Percentiles rank a stretch among this genome's conserved stretches.
Conservation (phyloP, 1,284 basidiomycete genomes). For the Fomitopsis palustris region DNA sequence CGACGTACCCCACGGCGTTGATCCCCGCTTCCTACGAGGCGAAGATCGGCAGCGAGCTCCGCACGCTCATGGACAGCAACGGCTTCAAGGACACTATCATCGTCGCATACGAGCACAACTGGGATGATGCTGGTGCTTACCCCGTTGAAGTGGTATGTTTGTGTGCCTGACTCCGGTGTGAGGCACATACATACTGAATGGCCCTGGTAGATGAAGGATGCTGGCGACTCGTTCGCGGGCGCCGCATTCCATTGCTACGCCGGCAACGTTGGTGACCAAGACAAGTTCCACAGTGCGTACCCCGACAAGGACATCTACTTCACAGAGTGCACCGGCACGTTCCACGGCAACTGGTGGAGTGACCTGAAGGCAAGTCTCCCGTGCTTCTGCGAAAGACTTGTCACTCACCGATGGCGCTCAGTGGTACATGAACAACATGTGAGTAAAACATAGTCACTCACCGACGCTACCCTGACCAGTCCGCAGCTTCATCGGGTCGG, state of each 20-base stretch:
- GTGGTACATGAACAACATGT: slow-evolving; percentile 78
- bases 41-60: slow-evolving; percentile 36
- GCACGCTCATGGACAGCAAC: slow-evolving; percentile 41
- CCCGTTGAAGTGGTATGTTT: slow-evolving; percentile 41
- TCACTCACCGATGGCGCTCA: slow-evolving; percentile 19
- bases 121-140: slow-evolving; percentile 45
- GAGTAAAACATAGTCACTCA: slow-evolving; percentile 12
- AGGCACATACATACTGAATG: neutral
- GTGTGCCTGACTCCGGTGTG: neutral
- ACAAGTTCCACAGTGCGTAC: slow-evolving; percentile 40
- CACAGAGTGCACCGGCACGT: slow-evolving; percentile 46
- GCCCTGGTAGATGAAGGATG: slow-evolving; percentile 41
- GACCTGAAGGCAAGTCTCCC: slow-evolving; percentile 53
- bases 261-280: slow-evolving; percentile 37
- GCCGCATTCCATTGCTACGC: slow-evolving; percentile 50
- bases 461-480: slow-evolving; percentile 38
- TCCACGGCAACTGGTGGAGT: slow-evolving; percentile 68
- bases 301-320: slow-evolving; percentile 49
- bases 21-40: slow-evolving; percentile 39
- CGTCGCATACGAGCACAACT: slow-evolving; percentile 49
- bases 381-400: neutral
- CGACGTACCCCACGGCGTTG: slow-evolving; percentile 41
- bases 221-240: slow-evolving; percentile 40
- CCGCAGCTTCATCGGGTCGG: slow-evolving; percentile 38
- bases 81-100: slow-evolving; percentile 40